Conservation (phyloP, 2,329 filamentous ascomycete genomes). For the Hypomyces rosellus region DNA sequence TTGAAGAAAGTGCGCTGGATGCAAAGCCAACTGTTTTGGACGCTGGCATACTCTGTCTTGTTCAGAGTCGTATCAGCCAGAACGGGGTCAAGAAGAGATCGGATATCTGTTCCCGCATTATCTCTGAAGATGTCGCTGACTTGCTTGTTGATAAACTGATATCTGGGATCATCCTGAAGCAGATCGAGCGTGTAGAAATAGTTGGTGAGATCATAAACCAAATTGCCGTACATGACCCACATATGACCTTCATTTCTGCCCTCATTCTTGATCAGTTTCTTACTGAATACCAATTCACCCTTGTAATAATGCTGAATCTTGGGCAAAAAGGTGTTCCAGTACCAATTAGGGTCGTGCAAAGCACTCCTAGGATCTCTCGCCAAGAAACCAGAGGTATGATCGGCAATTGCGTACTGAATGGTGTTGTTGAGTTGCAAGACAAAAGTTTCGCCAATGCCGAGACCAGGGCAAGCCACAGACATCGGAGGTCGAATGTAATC, state of each 20-base stretch:
- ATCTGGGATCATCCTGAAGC: conserved; percentile 48
- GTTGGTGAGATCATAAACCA: conserved; percentile 83
- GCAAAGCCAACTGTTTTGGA: conserved; percentile 68
- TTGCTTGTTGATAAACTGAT: conserved; percentile 65
- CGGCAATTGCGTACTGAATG: conserved; percentile 43
- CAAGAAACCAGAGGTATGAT: conserved; percentile 64
- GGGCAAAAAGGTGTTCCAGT: conserved; percentile 64
- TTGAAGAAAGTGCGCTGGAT: conserved; percentile 77
- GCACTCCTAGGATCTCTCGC: conserved; percentile 50
- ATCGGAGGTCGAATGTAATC: conserved; percentile 82
- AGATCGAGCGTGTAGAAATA: conserved; percentile 73
- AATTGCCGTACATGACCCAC: conserved; percentile 73
- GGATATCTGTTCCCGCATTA: conserved; percentile 76
- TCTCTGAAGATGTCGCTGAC: conserved; percentile 63
- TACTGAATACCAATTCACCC: conserved; percentile 72
- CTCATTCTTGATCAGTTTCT: conserved; percentile 51
- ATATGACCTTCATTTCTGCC: conserved; percentile 61
- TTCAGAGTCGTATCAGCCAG: conserved; percentile 45
- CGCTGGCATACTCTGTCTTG: conserved; percentile 40
- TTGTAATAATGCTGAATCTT: conserved; percentile 82
- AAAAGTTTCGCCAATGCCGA: conserved; percentile 56
- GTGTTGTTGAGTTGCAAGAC: conserved; percentile 61
- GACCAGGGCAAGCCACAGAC: conserved; percentile 62
- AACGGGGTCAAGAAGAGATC: conserved; percentile 53
- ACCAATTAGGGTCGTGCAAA: conserved; percentile 67